These are phyloP conservation scores for Kluyveromyces sp. DNA, from an alignment of 1,139 yeast species.

Conservation along the genomic window DNA sequence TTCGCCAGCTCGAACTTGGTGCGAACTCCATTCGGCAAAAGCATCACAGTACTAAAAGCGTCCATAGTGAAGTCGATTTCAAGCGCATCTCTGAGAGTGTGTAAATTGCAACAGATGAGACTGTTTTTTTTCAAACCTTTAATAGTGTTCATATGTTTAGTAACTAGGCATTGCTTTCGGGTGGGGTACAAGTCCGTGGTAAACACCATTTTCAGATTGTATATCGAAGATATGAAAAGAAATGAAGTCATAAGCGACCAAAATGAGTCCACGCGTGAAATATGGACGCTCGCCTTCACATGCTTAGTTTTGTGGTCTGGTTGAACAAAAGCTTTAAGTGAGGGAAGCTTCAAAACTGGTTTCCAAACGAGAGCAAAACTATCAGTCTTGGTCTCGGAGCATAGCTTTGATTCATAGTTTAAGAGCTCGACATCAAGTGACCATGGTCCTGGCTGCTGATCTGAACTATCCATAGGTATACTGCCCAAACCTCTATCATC, in stretches of 20 bases:
- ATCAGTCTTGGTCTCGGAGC: constrained; percentile 31
- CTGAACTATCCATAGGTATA: constrained; percentile 22
- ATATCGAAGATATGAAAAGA: constrained; percentile 47
- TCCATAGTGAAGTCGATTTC: constrained; percentile 25
- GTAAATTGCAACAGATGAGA: constrained; percentile 18
- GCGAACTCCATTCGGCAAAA: constrained; percentile 44
- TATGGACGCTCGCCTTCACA: constrained; percentile 31
- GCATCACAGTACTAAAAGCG: constrained; percentile 26
- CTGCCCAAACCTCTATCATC: constrained; percentile 34
- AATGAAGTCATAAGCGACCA: constrained; percentile 47
- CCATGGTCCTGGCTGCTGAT: constrained; percentile 26
- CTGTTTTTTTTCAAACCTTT: constrained; percentile 19
- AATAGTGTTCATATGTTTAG: constrained; percentile 21
- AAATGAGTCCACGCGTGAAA: constrained; percentile 34
- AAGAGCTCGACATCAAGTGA: constrained; percentile 19
- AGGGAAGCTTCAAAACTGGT: constrained; percentile 30
- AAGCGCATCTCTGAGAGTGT: constrained; percentile 16
- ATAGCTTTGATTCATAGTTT: constrained; percentile 25
- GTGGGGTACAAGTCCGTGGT: constrained; percentile 24
- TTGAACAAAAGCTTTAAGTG: constrained; percentile 20
- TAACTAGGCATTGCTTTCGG: constrained; percentile 29
- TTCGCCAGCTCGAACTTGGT: constrained; percentile 41
- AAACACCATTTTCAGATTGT: constrained; percentile 44
- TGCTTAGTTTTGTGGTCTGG: constrained; percentile 27
- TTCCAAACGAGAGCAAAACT: constrained; percentile 27